Evolutionary conservation across 2,329 filamentous ascomycete species (phyloP), one percentile per base, ranked within the genome.

Genomic region (Karstenula rhodostoma): DNA sequence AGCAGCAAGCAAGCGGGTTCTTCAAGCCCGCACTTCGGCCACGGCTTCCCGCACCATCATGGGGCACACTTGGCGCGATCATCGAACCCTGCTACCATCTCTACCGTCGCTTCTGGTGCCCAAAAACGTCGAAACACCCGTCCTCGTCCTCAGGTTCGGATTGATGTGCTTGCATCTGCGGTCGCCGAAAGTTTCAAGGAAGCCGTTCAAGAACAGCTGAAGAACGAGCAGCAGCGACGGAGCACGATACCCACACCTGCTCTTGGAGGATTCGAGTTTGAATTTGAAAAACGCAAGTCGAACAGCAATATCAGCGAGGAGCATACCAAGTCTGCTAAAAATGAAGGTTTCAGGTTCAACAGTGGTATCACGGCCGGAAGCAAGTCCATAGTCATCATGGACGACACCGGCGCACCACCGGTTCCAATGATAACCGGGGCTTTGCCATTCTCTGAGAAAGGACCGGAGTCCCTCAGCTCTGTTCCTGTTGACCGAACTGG

Each of bases 341-440:
- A 57, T 19, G 60, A 78, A 60, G 60, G 73, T 65, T 56, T 78
- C 84, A 66, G 75, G 19, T 73, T 78, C 37, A 72, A 81, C 55
- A 87, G 85, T 64, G 82, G 82, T 58, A 86, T 94, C 47, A 95
- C 93, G 0, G 84, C 84, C 12, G 91, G 92, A n/a, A 96, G 92
- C 81, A 90, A 94, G 72, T 96, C 93, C 0, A 96, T 97, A 66
- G 85, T 97, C 57, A 96, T 97, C 71, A 88, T 96, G 37, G 92
- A 96, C 67, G 85, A 86, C 64, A 87, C 85, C 60, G 87, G 87
- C 6, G 58, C 73, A 33, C 90, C 89, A 0, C 79, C 80, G 5
- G 79, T 86, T 9, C 75, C 83, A n/a, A 66, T 80, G 10, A 86
- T 88, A 84, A 81, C 84, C 9, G 85, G 82, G 9, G 81, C 81